phyloP scores from a whole-genome alignment of 78 protist genomes.

The Chrysochromulina parva region DNA sequence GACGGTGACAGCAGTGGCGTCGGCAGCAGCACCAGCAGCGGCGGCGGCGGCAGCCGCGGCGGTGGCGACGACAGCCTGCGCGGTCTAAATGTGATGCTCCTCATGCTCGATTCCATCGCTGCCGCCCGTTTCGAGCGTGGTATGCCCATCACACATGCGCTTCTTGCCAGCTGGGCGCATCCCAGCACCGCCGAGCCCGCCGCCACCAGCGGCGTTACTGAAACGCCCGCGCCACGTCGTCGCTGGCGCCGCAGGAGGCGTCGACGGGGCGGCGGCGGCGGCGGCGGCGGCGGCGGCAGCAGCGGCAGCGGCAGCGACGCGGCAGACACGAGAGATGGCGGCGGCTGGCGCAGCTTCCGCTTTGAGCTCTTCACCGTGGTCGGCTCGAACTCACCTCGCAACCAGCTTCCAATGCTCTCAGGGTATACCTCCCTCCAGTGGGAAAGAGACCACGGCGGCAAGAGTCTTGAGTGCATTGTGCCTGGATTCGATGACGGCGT shows the following conservation, averaged over 20 bases:
- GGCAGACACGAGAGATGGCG: neutral
- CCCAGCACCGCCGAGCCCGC: neutral
- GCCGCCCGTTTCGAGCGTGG: neutral
- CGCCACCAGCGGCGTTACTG: no score
- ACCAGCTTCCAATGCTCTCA: neutral
- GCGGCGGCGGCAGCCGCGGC: no score
- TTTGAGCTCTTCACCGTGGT: neutral
- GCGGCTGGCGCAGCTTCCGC: neutral
- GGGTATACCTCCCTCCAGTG: neutral
- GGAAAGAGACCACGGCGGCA: neutral
- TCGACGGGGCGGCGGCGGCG: no score
- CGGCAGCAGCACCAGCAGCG: neutral
- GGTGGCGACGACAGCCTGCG: no score
- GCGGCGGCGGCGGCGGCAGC: no score
- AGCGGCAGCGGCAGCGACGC: no score
- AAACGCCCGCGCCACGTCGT: no score
- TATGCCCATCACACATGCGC: neutral
- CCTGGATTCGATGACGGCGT: neutral
- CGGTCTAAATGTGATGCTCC: neutral
- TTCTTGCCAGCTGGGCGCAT: neutral
- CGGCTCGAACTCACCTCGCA: conserved; percentile 26
- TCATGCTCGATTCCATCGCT: conserved; percentile 1
- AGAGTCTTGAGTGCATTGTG: neutral
- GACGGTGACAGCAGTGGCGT: neutral
- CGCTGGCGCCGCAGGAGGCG: no score